A percentile compares a stretch with the other conserved stretches of the same genome.
phyloP scores from a whole-genome alignment of 2,329 filamentous ascomycete species.

The Botrytis paeoniae region DNA sequence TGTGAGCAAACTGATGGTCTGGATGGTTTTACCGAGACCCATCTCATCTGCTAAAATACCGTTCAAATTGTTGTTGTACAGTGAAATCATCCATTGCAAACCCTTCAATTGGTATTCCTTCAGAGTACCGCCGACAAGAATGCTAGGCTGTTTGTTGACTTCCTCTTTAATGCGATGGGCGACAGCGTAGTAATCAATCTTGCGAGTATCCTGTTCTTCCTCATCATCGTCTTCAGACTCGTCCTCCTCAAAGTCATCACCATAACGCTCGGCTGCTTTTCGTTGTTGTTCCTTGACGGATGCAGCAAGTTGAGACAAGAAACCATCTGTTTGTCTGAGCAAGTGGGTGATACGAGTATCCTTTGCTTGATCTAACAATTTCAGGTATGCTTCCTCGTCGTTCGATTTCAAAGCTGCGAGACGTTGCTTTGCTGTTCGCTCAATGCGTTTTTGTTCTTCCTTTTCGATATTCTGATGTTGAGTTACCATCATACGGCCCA shows the following conservation, averaged over 20 bases:
- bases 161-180: constrained; percentile 95
- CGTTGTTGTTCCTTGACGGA: constrained; percentile 95
- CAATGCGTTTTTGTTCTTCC: constrained; percentile 97
- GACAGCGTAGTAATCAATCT: constrained; percentile 98
- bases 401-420: constrained; percentile 97
- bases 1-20: constrained; percentile 96
- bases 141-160: constrained; percentile 75
- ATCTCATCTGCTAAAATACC: constrained; percentile 98
- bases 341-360: constrained; percentile 98
- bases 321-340: constrained; percentile 94
- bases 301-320: constrained; percentile 90
- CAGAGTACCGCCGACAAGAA: constrained; percentile 85
- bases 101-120: constrained; percentile 99
- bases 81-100: constrained; percentile 98
- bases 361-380: constrained; percentile 96
- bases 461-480: constrained; percentile 98
- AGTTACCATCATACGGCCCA: constrained; percentile 81
- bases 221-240: constrained; percentile 70
- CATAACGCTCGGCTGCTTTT: constrained; percentile 74
- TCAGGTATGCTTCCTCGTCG: constrained; percentile 98
- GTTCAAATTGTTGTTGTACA: constrained; percentile 99
- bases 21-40: constrained; percentile 99
- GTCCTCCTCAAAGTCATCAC: constrained; percentile 47
- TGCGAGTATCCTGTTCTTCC: constrained; percentile 65
- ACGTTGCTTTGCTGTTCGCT: constrained; percentile 98